Base-by-base conservation (phyloP, 2,329 filamentous ascomycete species). In the Neocatenulostroma microsporum region DNA sequence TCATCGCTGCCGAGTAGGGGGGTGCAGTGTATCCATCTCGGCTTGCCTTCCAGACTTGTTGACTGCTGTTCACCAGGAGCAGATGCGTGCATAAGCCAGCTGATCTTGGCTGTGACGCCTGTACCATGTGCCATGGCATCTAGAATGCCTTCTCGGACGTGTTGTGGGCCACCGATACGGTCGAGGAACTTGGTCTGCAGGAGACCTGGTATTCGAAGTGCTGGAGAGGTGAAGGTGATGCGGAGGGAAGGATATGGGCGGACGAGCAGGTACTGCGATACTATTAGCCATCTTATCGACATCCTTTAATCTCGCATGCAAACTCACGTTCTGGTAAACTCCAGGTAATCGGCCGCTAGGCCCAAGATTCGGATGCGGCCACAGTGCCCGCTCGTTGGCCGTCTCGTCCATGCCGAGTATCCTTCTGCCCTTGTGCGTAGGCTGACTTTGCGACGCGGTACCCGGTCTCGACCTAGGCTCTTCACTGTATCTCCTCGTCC, bases 221-320 rank as follows among this genome's bases (percentile, higher is more conserved):
- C 73, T 0, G 80, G 79, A 1, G 77, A 81, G 3, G 80, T 80
- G 53, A 84, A 84, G 1, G 83, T 69, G 34, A 84, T 76, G 1
- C 74, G 71, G 0, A 84, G 64, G 23, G 69, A 78, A 1, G 80
- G 80, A 45, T 75, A 75, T 0, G 80, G 80, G 3, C 80, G 67
- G 4, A 81, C 71, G 13, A 81, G 69, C n/a, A 81, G 65, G 49
- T 79, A 81, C 49, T 79, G 40, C 32, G 17, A 26, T 14, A 34
- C 7, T n/a, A 18, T 30, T 14, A 25, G 20, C 15, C n/a, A 17
- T 28, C 20, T n/a, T n/a, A n/a, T n/a, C n/a, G n/a, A n/a, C n/a
- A n/a, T n/a, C n/a, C n/a, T n/a, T n/a, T n/a, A n/a, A n/a, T n/a
- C n/a, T n/a, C n/a, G n/a, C n/a, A n/a, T n/a, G n/a, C n/a, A n/a